Evolutionary conservation across 768 basidiomycete species (phyloP).

Genomic region (Zangia roseola): DNA sequence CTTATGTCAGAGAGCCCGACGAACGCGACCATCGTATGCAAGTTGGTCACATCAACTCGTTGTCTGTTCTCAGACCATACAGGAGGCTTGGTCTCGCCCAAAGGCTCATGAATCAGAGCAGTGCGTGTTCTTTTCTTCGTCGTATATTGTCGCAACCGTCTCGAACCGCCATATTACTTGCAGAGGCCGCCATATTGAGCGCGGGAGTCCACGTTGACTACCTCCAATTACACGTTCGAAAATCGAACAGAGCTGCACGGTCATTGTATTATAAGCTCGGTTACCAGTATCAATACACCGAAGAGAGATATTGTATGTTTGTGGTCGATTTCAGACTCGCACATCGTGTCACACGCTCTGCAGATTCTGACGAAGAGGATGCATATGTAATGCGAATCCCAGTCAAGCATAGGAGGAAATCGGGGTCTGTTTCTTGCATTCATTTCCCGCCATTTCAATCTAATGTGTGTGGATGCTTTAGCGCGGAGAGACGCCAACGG

Average conservation of each 20-base stretch:
- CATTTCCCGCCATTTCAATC: neutral
- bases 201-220: conserved; percentile 13
- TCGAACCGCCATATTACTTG: conserved; percentile 1
- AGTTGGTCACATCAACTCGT: conserved; percentile 31
- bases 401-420: conserved; percentile 1
- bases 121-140: conserved; percentile 14
- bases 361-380: conserved; percentile 29
- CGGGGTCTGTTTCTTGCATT: conserved; percentile 11
- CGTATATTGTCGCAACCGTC: neutral
- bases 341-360: neutral
- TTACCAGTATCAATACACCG: conserved; percentile 16
- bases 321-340: neutral
- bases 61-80: conserved; percentile 28
- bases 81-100: conserved; percentile 29
- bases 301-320: conserved; percentile 26
- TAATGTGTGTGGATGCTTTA: conserved; percentile 2
- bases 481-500: conserved; percentile 1
- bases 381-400: conserved; percentile 25
- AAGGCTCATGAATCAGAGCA: conserved; percentile 25
- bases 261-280: conserved; percentile 27
- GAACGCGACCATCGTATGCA: conserved; percentile 8
- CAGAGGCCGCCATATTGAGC: conserved; percentile 27
- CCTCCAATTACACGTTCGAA: conserved; percentile 31
- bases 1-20: conserved; percentile 20
- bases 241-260: conserved; percentile 25